phyloP scores from a whole-genome alignment of 176 grass and related monocot genomes.

The Alloteropsis semialata region DNA sequence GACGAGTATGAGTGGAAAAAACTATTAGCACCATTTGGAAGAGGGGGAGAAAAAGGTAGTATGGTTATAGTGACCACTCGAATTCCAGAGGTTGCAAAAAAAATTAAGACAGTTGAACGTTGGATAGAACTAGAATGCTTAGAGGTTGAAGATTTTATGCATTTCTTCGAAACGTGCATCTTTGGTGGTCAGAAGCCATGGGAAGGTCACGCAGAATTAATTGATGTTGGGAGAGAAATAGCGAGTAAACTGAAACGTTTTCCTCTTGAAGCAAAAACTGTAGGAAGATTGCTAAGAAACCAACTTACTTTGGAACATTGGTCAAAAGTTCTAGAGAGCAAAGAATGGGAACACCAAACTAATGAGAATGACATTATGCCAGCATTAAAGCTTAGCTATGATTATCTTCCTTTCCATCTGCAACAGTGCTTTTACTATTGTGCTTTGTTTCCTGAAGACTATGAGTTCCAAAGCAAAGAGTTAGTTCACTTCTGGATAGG shows the following conservation, averaged over 20 bases:
- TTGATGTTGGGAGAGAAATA: background rate
- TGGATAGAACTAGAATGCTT: background rate
- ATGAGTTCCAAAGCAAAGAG: background rate
- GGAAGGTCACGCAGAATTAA: background rate
- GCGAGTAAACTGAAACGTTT: background rate
- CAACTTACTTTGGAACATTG: no score
- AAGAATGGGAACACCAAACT: no score
- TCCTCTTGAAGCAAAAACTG: slow-evolving; percentile 27
- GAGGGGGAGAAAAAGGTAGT: no score
- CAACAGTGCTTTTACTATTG: background rate
- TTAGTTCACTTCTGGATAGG: slow-evolving; percentile 23
- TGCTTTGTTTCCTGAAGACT: slow-evolving; percentile 23
- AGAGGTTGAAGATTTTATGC: background rate
- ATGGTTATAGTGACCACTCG: background rate
- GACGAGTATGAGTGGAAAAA: background rate
- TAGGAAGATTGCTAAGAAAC: background rate
- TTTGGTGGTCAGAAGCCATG: background rate
- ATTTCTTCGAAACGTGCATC: background rate
- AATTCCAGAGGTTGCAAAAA: background rate
- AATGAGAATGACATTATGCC: slow-evolving; percentile 25
- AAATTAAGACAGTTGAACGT: background rate
- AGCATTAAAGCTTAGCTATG: slow-evolving; percentile 31
- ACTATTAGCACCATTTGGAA: no score
- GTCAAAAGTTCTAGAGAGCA: no score
- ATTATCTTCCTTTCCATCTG: background rate